Evolutionary conservation across 257 asterid species (phyloP).

Genomic region (Solanum appendiculatum): DNA sequence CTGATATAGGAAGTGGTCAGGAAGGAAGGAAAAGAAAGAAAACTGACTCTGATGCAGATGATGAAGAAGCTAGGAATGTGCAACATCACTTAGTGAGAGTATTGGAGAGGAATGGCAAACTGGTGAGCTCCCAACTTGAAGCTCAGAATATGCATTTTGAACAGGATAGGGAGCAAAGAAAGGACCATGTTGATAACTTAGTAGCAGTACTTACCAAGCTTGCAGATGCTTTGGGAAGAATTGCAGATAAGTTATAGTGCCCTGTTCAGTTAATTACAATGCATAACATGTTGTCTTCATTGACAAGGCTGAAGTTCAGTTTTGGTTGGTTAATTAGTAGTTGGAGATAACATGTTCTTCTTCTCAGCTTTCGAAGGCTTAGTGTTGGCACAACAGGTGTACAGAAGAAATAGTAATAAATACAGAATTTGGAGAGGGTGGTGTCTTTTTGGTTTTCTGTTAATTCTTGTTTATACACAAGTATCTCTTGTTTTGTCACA

Average conservation of each 20-base stretch:
- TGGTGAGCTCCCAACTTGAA: slow-evolving; percentile 62
- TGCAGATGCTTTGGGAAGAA: slow-evolving; percentile 75
- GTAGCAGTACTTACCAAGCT: slow-evolving; percentile 61
- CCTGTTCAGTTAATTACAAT: background rate
- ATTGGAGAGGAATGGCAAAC: slow-evolving; percentile 62
- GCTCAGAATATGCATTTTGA: slow-evolving; percentile 51
- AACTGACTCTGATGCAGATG: slow-evolving; percentile 25
- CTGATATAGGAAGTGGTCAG: slow-evolving; percentile 21
- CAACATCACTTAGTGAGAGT: slow-evolving; percentile 44
- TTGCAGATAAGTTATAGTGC: slow-evolving; percentile 80
- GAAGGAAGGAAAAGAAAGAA: slow-evolving; percentile 65
- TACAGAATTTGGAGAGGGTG: background rate
- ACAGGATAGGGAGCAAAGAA: slow-evolving; percentile 70
- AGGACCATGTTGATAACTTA: slow-evolving; percentile 51
- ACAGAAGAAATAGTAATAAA: background rate
- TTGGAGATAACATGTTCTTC: background rate
- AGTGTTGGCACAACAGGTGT: background rate
- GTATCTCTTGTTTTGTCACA: background rate
- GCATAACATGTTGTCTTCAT: slow-evolving; percentile 10
- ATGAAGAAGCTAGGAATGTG: slow-evolving; percentile 25
- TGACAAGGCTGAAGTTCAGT: background rate
- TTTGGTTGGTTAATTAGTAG: background rate
- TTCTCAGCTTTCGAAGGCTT: background rate
- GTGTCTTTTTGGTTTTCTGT: background rate
- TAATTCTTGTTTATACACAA: background rate